These are phyloP conservation scores for Casuarina glauca DNA, from an alignment of 306 rosid genomes.

Conservation along the genomic window DNA sequence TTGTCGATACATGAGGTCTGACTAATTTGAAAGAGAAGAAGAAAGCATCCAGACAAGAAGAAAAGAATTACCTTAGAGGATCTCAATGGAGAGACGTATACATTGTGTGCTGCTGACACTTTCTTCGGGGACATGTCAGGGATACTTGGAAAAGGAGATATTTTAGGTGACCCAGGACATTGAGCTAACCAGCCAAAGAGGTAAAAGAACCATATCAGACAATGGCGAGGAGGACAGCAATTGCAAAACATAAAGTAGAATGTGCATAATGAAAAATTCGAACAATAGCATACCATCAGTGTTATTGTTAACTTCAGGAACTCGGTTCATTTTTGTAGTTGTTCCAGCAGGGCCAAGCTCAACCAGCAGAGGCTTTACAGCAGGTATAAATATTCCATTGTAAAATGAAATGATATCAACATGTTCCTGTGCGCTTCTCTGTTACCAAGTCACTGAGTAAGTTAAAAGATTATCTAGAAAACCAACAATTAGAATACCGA, in stretches of 20 bases:
- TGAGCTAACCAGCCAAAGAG: slow-evolving; percentile 50
- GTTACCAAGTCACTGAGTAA: slow-evolving; percentile 40
- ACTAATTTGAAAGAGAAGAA: slow-evolving; percentile 6
- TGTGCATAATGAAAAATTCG: neutral
- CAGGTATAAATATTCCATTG: slow-evolving; percentile 83
- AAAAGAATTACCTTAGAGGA: slow-evolving; percentile 79
- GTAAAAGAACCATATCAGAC: slow-evolving; percentile 22
- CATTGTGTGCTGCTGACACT: slow-evolving; percentile 91
- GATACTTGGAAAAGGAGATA: slow-evolving; percentile 85
- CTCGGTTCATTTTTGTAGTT: slow-evolving; percentile 46
- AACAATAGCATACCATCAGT: slow-evolving; percentile 58
- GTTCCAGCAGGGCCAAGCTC: slow-evolving; percentile 84
- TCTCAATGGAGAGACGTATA: slow-evolving; percentile 92
- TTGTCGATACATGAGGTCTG: slow-evolving; percentile 5
- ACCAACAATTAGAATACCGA: slow-evolving; percentile 7
- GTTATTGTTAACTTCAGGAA: slow-evolving; percentile 63
- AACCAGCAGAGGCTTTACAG: slow-evolving; percentile 82
- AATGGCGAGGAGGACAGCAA: slow-evolving; percentile 16
- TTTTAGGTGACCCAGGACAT: slow-evolving; percentile 92
- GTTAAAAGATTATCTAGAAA: slow-evolving; percentile 27
- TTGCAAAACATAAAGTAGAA: slow-evolving; percentile 20
- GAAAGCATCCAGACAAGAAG: slow-evolving; percentile 2
- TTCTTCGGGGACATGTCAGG: slow-evolving; percentile 99
- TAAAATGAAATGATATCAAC: slow-evolving; percentile 89
- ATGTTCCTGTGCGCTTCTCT: slow-evolving; percentile 81